Evolutionary conservation across 2,329 filamentous ascomycete genomes (phyloP).

Genomic region (Exserohilum turcica): DNA sequence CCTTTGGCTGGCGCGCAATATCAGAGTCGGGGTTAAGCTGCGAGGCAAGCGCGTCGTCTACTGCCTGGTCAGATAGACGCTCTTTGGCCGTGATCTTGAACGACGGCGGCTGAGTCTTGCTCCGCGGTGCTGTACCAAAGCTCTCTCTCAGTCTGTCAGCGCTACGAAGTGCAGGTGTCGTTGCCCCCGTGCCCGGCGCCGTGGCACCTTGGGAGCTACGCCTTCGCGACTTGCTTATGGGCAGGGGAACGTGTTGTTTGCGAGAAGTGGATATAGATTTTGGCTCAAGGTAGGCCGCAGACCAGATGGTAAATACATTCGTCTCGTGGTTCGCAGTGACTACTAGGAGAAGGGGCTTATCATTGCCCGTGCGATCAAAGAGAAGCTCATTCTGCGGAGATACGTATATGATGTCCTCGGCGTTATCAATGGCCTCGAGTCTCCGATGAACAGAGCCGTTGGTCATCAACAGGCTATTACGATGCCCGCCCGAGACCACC

Average conservation of each 20-base stretch:
- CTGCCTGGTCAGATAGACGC: conserved; percentile 45
- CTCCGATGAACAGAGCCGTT: conserved; percentile 41
- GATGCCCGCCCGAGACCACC: conserved; percentile 36
- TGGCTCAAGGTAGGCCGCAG: conserved; percentile 74
- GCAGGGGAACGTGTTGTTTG: conserved; percentile 46
- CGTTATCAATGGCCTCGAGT: conserved; percentile 69
- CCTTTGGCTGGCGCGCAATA: conserved; percentile 59
- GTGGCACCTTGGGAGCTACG: conserved; percentile 62
- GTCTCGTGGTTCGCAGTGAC: conserved; percentile 80
- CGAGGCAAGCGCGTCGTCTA: conserved; percentile 56
- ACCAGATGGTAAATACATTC: conserved; percentile 83
- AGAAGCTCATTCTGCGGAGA: conserved; percentile 66
- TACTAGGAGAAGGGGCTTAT: conserved; percentile 67
- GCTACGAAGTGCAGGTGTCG: conserved; percentile 70
- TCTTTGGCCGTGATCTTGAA: conserved; percentile 46
- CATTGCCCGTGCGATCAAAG: conserved; percentile 52
- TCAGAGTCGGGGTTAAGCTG: conserved; percentile 57
- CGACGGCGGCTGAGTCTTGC: conserved; percentile 49
- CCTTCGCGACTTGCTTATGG: conserved; percentile 60
- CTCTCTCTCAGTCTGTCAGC: conserved; percentile 75
- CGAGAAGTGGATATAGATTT: conserved; percentile 57
- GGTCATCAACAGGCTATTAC: conserved; percentile 35
- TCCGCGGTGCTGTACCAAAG: conserved; percentile 63
- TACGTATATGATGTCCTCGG: conserved; percentile 84
- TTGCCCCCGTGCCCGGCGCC: conserved; percentile 71